Conservation (phyloP, 202 grass and related monocot genomes). For the Hordeum pubiflorum region DNA sequence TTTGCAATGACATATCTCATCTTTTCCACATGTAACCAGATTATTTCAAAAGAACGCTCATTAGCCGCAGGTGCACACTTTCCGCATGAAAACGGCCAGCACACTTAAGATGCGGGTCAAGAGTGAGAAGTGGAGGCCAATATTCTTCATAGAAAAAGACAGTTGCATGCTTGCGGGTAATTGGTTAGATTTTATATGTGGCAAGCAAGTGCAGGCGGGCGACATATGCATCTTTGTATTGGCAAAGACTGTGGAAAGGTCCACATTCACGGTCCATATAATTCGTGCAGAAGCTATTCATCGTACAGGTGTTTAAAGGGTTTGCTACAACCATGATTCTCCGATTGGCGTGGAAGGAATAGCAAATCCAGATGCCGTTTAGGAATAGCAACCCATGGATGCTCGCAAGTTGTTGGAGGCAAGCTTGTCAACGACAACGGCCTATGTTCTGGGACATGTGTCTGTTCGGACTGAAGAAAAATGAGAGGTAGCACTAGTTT, state of each 20-base stretch:
- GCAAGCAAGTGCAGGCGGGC: conserved; percentile 20
- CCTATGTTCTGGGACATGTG: neutral
- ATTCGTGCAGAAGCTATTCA: neutral
- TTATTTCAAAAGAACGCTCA: neutral
- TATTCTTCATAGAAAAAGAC: conserved; percentile 4
- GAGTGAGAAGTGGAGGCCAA: conserved; percentile 26
- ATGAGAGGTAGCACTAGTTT: neutral
- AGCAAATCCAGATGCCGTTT: neutral
- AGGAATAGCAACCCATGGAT: neutral
- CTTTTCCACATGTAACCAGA: no score
- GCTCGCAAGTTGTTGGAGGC: neutral
- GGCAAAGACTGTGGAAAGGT: neutral
- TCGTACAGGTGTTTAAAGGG: neutral
- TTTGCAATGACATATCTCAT: no score
- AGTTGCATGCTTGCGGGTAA: neutral
- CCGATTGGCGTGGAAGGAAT: neutral
- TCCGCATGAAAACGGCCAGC: conserved; percentile 1
- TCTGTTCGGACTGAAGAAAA: no score
- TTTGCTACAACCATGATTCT: neutral
- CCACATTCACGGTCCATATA: neutral
- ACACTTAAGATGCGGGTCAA: conserved; percentile 22
- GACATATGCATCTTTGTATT: neutral
- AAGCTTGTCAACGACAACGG: neutral
- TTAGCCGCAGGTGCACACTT: conserved; percentile 28
- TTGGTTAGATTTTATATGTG: conserved; percentile 36